A percentile compares a stretch with the other conserved stretches of the same genome.
Evolutionary conservation across 1,284 basidiomycete genomes (phyloP).

Genomic region (Pyrrhoderma lamaoense): DNA sequence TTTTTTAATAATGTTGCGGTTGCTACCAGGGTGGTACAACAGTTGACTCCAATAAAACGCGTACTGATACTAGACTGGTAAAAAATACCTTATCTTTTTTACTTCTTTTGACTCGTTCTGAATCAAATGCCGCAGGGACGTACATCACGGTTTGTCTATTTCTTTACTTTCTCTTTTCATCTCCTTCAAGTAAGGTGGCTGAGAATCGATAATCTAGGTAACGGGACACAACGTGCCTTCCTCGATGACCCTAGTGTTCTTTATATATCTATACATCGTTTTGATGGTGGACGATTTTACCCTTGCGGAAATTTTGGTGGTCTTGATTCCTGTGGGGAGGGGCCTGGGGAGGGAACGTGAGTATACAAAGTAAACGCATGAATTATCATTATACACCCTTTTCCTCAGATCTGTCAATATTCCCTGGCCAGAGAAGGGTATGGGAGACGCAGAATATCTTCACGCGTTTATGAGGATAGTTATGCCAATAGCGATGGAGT

Average conservation of each 20-base stretch:
- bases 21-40: conserved; percentile 75
- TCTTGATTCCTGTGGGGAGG: conserved; percentile 80
- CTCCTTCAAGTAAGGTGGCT: conserved; percentile 16
- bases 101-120: no score
- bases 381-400: background rate
- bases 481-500: conserved; percentile 97
- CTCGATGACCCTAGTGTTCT: conserved; percentile 86
- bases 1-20: conserved; percentile 99
- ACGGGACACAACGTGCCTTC: conserved; percentile 95
- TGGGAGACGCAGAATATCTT: conserved; percentile 94
- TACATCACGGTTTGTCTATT: conserved; percentile 76
- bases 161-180: conserved; percentile 1
- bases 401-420: conserved; percentile 82
- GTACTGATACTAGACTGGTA: conserved; percentile 95
- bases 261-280: conserved; percentile 96
- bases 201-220: conserved; percentile 62
- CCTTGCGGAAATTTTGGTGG: conserved; percentile 88
- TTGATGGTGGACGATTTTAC: conserved; percentile 88
- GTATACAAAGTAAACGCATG: conserved; percentile 28
- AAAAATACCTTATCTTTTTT: conserved; percentile 26
- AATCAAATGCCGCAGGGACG: no score
- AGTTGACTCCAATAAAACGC: conserved; percentile 61
- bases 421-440: conserved; percentile 86
- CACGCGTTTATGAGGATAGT: conserved; percentile 94
- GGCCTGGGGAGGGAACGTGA: conserved; percentile 76